phyloP scores from a whole-genome alignment of 345 rosid species.

The Citrus reticulata region DNA sequence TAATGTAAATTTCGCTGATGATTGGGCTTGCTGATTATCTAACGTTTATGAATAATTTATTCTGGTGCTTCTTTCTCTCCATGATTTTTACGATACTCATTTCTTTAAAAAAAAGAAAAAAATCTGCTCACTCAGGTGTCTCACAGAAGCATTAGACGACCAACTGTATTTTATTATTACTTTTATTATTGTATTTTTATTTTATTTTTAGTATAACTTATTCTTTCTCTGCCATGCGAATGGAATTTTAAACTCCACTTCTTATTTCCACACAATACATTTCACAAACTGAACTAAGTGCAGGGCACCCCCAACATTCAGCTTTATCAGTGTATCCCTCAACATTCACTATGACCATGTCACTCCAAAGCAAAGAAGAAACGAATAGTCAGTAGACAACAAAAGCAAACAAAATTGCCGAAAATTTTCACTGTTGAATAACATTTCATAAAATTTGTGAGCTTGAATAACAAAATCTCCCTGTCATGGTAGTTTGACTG shows the following conservation, averaged over 20 bases:
- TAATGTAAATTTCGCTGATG: slow-evolving; percentile 3
- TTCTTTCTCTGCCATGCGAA: too few species aligned
- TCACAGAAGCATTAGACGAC: not conserved
- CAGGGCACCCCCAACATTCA: too few species aligned
- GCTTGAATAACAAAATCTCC: not conserved
- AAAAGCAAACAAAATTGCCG: not conserved
- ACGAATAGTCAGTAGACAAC: not conserved
- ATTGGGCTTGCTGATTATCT: slow-evolving; percentile 16
- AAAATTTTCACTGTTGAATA: not conserved
- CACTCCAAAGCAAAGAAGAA: too few species aligned
- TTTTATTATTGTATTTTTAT: too few species aligned
- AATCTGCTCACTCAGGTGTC: not conserved
- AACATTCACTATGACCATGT: too few species aligned
- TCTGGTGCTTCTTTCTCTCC: not conserved
- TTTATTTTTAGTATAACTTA: too few species aligned
- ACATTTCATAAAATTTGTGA: not conserved
- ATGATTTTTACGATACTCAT: not conserved
- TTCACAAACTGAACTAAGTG: too few species aligned
- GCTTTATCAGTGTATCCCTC: too few species aligned
- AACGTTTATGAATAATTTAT: slow-evolving; percentile 3
- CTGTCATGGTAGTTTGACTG: not conserved
- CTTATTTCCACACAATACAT: too few species aligned
- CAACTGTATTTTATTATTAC: too few species aligned
- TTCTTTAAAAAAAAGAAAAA: too few species aligned
- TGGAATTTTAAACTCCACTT: too few species aligned